Base-by-base conservation (phyloP, 2,329 filamentous ascomycete genomes). In the Ceratocystis harringtonii region DNA sequence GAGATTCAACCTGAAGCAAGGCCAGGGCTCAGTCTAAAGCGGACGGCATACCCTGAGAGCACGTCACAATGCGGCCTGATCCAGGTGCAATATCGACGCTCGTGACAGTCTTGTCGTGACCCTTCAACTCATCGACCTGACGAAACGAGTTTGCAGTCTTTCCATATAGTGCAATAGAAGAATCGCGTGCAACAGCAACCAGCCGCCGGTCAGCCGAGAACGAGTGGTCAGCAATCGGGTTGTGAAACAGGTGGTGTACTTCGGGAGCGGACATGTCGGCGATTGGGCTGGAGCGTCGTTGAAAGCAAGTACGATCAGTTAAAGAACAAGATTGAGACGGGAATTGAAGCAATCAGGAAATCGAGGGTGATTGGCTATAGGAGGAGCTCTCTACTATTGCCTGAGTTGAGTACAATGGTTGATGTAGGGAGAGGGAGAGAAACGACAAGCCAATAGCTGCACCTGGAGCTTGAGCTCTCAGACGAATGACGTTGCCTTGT, bases 51-150 rank as follows among this genome's bases (percentile, higher is more conserved):
- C 90, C 91, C 79, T 99, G 94, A 28, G 92, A 96, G 78, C 92
- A 99, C 65, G 94, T 95, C 44, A 99, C 94, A 72, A 99, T 99
- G 73, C 90, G 90, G 66, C 94, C 92, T 70, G 85, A 92, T 68
- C 84, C 84, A 19, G 91, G 89, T 1, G 94, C 92, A 78, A 99
- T 96, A 73, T 99, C 94, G 28, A 99, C 90, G 71, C 94, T 88
- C 1, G 94, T 99, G 63, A 99, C 90, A 1, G 86, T 92, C 80
- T 99, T 99, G 76, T 99, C 95, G 73, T 99, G 94, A 57, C 92
- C 94, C 73, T 92, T 94, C 67, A 99, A 81, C 78, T 96, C 90
- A 75, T 97, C 91, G 74, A 92, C 87, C 70, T 96, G 80, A 74
- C 85, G 85, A 78, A 92, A 96, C 69, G 85, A 83, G 72, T 79